phyloP scores from a whole-genome alignment of 805 yeast genomes.

The Kodamaea jinghongensis region DNA sequence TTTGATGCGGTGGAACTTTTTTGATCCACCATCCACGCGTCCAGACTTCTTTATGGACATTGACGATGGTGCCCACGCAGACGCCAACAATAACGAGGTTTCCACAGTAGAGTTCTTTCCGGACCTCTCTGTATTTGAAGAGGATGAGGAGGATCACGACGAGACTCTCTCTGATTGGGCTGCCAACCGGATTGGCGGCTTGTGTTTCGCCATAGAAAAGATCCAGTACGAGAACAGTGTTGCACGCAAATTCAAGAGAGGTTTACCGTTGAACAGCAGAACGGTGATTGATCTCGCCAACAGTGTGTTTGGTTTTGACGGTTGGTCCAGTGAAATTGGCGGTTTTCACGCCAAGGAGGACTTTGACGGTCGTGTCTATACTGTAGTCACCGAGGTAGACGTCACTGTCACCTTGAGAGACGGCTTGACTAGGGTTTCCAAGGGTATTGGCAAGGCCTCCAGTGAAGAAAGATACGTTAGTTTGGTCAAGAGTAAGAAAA shows the following conservation, averaged over 20 bases:
- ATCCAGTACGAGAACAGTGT: conserved; percentile 20
- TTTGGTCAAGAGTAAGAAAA: conserved; percentile 43
- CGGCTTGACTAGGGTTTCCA: conserved; percentile 37
- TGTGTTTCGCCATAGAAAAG: conserved; percentile 47
- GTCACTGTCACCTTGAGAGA: conserved; percentile 41
- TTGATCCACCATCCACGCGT: too few relatives aligned
- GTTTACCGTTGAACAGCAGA: conserved; percentile 8
- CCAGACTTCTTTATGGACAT: not conserved
- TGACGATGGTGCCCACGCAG: not conserved
- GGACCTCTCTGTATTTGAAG: conserved; percentile 14
- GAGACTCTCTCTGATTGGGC: conserved; percentile 48
- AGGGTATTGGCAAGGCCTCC: conserved; percentile 39
- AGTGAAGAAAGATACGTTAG: conserved; percentile 31
- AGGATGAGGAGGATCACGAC: conserved; percentile 15
- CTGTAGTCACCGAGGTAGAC: conserved; percentile 25
- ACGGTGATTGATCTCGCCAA: conserved; percentile 44
- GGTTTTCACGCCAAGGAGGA: conserved; percentile 18
- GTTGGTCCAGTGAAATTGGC: conserved; percentile 51
- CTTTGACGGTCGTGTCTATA: conserved; percentile 21
- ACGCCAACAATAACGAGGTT: not conserved
- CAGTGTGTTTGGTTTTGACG: conserved; percentile 53
- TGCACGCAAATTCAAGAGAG: conserved; percentile 3
- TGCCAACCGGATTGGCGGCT: conserved; percentile 42
- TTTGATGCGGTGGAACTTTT: too few relatives aligned
- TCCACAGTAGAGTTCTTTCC: conserved; percentile 22